phyloP scores from a whole-genome alignment of 306 rosid species.

The Quercus mongolica region DNA sequence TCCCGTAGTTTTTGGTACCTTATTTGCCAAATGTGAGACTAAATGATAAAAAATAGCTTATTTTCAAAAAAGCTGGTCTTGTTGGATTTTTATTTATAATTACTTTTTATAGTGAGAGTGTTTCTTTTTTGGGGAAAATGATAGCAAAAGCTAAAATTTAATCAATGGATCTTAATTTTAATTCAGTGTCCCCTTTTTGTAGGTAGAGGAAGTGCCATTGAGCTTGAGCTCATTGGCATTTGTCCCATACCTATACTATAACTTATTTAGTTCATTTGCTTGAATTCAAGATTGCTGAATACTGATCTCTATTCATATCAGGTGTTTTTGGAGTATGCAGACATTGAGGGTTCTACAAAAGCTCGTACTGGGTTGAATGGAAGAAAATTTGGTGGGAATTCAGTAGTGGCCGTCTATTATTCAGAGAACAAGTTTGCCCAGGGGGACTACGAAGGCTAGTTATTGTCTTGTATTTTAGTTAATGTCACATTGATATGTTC shows the following conservation, averaged over 20 bases:
- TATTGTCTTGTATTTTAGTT: background rate
- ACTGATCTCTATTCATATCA: constrained; percentile 6
- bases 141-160: no score
- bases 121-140: no score
- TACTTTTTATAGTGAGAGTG: no score
- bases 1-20: no score
- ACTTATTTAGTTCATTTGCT: background rate
- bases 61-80: no score
- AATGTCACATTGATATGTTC: background rate
- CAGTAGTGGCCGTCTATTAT: constrained; percentile 76
- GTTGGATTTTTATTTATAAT: no score
- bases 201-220: no score
- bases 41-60: no score
- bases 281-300: background rate
- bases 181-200: no score
- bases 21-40: no score
- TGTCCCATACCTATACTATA: background rate
- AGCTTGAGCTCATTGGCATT: no score
- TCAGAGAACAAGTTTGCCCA: constrained; percentile 78
- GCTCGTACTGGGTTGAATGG: constrained; percentile 88
- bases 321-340: constrained; percentile 95
- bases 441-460: constrained; percentile 80
- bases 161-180: no score
- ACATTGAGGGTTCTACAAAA: constrained; percentile 74
- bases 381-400: constrained; percentile 82